A percentile compares a stretch with the other conserved stretches of the same genome.
These are phyloP conservation scores for Aspergillus cejpii DNA, from an alignment of 2,329 filamentous ascomycete genomes.

Conservation along the genomic window DNA sequence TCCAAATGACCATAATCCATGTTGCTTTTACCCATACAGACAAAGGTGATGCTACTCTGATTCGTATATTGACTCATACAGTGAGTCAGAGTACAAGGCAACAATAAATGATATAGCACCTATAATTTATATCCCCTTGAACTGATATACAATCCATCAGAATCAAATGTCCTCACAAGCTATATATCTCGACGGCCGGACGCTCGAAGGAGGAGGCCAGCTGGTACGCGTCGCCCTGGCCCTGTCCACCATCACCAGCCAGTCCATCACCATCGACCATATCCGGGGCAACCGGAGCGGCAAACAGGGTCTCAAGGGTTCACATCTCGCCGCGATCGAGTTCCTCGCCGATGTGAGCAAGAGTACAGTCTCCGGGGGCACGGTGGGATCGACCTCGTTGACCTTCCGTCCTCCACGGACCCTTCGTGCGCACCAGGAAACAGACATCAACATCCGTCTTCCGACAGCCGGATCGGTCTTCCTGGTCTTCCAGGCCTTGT, in stretches of 20 bases:
- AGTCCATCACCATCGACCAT: constrained; percentile 46
- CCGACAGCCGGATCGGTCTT: constrained; percentile 49
- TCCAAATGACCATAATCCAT: no score
- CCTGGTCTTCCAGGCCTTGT: constrained; percentile 53
- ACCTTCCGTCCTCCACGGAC: constrained; percentile 27
- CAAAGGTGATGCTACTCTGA: no score
- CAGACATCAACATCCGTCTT: constrained; percentile 39
- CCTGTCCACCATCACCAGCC: constrained; percentile 48
- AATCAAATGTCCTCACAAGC: background rate
- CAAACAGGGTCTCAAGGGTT: constrained; percentile 51
- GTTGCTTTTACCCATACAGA: no score
- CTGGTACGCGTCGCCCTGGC: constrained; percentile 52
- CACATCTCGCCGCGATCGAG: constrained; percentile 51
- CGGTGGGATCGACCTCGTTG: constrained; percentile 33
- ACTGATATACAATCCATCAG: background rate
- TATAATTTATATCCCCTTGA: no score
- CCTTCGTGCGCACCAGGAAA: constrained; percentile 13
- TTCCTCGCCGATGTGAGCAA: constrained; percentile 48
- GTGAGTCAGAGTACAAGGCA: no score
- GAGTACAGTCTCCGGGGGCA: constrained; percentile 35
- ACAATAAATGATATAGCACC: no score
- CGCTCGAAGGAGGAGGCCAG: constrained; percentile 57
- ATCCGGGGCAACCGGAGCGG: constrained; percentile 49
- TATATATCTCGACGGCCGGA: constrained; percentile 49
- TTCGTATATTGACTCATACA: no score